Conservation (phyloP, 305 asterid species). For the Stenogyne calaminthoides region DNA sequence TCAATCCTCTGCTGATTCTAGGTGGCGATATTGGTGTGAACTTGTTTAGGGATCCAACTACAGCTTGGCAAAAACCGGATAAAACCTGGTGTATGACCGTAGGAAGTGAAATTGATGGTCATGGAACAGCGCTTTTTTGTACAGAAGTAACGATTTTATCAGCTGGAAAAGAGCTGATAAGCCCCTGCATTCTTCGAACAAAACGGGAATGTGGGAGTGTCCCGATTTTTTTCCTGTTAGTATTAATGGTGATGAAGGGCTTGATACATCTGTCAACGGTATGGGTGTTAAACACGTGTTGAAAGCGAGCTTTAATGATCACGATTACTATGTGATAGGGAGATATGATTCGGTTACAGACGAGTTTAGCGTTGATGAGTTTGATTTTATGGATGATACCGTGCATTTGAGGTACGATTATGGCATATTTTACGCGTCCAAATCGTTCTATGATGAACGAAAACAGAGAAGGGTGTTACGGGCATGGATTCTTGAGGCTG, state of each 20-base stretch:
- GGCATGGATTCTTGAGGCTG: constrained; percentile 53
- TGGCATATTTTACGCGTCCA: constrained; percentile 58
- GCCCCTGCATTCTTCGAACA: constrained; percentile 53
- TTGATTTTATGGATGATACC: constrained; percentile 45
- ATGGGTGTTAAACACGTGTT: constrained; percentile 43
- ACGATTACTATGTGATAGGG: constrained; percentile 52
- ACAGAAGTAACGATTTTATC: constrained; percentile 52
- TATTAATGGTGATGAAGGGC: constrained; percentile 35
- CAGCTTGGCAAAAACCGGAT: constrained; percentile 61
- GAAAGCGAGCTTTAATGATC: constrained; percentile 54
- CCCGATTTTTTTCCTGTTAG: constrained; percentile 66
- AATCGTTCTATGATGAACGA: constrained; percentile 42
- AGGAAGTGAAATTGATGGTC: constrained; percentile 47
- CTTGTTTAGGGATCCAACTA: constrained; percentile 63
- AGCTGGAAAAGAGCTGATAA: constrained; percentile 37
- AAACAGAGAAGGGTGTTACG: constrained; percentile 51
- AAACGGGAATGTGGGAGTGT: constrained; percentile 77
- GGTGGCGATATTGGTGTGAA: constrained; percentile 29
- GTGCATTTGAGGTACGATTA: constrained; percentile 50
- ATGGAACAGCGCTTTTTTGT: constrained; percentile 54
- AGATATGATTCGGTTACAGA: constrained; percentile 40
- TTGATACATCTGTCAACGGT: constrained; percentile 51
- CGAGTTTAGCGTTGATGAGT: constrained; percentile 38
- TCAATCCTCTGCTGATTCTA: constrained; percentile 55
- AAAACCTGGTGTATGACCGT: constrained; percentile 49